Base-by-base conservation (phyloP, 441 rosid species). In the Erysimum pusillum region DNA sequence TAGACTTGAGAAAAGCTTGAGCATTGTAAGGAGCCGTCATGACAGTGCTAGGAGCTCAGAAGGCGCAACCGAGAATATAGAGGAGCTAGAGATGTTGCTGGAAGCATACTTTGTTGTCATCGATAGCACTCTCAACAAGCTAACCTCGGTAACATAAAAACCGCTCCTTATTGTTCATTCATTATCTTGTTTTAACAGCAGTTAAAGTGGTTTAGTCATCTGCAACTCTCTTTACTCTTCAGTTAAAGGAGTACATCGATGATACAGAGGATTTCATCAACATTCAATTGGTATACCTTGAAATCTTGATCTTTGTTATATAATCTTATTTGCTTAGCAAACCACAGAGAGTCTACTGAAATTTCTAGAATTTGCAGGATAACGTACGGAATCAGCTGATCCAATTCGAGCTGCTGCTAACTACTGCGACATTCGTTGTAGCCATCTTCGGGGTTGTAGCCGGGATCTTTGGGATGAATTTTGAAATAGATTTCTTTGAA, bases 361-460 rank as follows among this genome's bases (percentile, higher is more conserved):
- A 35, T 14, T 54, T 12, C 67, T 81, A 83, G 38, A 42, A 14
- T 8, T 42, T 42, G 52, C 84, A 96, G 98, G 99, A 93, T 80
- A 96, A 91, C 73, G 98, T 96, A 46, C 86, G 98, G 64, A 96
- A 93, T 82, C 98, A 96, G 83, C 88, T 96, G 78, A 96, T 96
- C 80, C 99, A 96, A 18, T 93, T 93, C 52, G 99, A 93, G 88
- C 88, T 96, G 79, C 86, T 96, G 14, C 87, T 96, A 44, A 96
- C 99, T 0, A 93, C 98, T 0, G 99, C 97, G 0, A 96, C 98
- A 10, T 96, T 96, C 60, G 98, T 96, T 20, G 99, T 90, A 38
- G 97, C 99, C 70, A 93, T 96, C 48, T 91, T 93, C 53, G 99
- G 98, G 39, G 99, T 96, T n/a, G 99, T 96, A 46, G 97, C 98